Conservation (phyloP, 164 flowering plant species). For the Taxillus chinensis region DNA sequence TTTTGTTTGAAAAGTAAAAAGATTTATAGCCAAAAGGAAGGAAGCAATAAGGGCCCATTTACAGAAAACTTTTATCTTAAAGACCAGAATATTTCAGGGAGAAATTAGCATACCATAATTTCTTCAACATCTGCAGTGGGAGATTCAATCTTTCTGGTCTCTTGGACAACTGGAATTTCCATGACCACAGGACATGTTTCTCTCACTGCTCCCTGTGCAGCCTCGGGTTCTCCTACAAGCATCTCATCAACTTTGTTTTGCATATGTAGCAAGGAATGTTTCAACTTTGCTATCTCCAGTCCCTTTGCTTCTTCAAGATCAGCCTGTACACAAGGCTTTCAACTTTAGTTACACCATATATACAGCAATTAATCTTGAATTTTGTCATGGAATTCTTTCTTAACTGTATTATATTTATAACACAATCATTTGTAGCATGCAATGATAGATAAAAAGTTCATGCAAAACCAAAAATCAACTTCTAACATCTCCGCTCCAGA, state of each 20-base stretch:
- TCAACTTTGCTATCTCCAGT: slow-evolving; percentile 42
- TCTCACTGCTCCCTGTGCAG: slow-evolving; percentile 43
- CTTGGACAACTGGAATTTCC: slow-evolving; percentile 43
- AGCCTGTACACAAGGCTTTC: slow-evolving; percentile 27
- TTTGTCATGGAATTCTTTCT: no score
- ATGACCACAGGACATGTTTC: slow-evolving; percentile 38
- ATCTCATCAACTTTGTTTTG: slow-evolving; percentile 39
- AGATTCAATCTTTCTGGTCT: slow-evolving; percentile 41
- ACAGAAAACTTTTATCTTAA: no score
- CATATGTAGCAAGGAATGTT: slow-evolving; percentile 37
- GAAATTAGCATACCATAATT: slow-evolving; percentile 45
- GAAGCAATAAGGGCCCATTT: no score
- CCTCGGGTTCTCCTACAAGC: slow-evolving; percentile 43
- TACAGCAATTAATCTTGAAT: no score
- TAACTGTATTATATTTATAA: no score
- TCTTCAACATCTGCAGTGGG: slow-evolving; percentile 49
- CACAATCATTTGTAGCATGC: no score
- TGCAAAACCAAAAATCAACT: background rate
- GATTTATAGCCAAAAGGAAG: no score
- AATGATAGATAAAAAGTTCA: no score
- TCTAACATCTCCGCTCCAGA: background rate
- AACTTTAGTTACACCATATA: background rate
- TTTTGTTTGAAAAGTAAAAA: no score
- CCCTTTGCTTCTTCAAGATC: slow-evolving; percentile 63
- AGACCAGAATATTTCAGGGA: no score